Evolutionary conservation across 129 eudicot genomes (phyloP), one percentile per base, ranked within the genome.

Genomic region (Heracleum sosnowskyi): DNA sequence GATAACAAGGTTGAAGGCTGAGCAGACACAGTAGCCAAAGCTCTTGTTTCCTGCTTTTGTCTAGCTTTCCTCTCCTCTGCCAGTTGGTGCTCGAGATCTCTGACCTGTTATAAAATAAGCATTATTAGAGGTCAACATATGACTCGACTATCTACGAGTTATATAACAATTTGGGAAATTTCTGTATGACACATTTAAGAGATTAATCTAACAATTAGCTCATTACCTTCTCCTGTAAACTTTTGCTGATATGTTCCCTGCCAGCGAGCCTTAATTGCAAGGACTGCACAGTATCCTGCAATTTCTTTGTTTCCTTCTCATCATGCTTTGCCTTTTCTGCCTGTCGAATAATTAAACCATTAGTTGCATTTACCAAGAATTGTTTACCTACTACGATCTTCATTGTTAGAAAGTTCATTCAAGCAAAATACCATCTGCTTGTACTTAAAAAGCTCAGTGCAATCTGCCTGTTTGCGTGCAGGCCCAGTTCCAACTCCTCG

Each of bases 401-500:
- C 41, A 47, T n/a, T 77, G 17, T 13, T 9, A 44, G 29, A 62
- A 36, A n/a, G 29, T 1, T 26, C 41, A 62, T 60, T 60, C 68
- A 26, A 29, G 24, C 46, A 79, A 57, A 73, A 42, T 88, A 95
- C 99, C 90, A 95, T 84, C 81, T 91, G 99, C 90, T 95, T 95
- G 82, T 95, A 92, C 86, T 95, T 95, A 37, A 86, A 82, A 40
- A 95, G 92, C 79, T 95, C 99, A 33, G 88, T 74, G 62, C 77
- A 45, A 64, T 95, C 99, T 22, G 92, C 76, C 85, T 95, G 99
- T 80, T 86, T 95, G 68, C 97, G 91, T 28, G 93, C 99, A 62
- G 97, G 97, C 49, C 99, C 99, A 85, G 89, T 90, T 78, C 90
- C 99, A 73, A 95, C 91, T 74, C 99, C 96, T 84, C 97, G 88